Base-by-base conservation (phyloP, 345 rosid species). In the Geranium rotundifolium region DNA sequence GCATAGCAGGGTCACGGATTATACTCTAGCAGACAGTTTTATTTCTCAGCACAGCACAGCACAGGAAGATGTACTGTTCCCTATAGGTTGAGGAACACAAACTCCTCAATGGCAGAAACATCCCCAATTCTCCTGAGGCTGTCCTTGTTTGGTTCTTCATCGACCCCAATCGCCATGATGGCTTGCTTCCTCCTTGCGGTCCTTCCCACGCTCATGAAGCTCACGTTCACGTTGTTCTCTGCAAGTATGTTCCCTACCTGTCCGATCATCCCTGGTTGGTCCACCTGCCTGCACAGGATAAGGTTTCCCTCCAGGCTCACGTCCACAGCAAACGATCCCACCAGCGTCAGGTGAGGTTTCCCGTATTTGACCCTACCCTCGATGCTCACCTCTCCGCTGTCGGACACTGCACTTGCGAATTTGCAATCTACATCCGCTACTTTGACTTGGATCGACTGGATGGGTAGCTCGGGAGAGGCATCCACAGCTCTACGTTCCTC, bases 181-280 rank as follows among this genome's bases (percentile, higher is more conserved):
- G 89, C 96, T 23, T 78, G 80, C 63, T 77, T 85, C 79, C 81
- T 75, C 56, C 71, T 71, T 4, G 63, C 63, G 0, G 80, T 87
- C 66, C 96, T 82, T 49, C 86, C 95, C 20, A 89, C 96, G 57
- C 88, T 89, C 96, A 89, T 89, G 60, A 89, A 89, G 75, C 67
- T 89, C 67, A 89, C 95, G 60, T 89, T 89, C 39, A 83, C 86
- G 34, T 89, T 89, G 18, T 74, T 77, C 72, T 82, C 71, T 0
- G 83, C 96, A 1, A 86, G 88, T 62, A 89, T 89, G 77, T 74
- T 83, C 12, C 96, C 96, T 0, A 89, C 85, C 34, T 68, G 74
- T 3, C 96, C 96, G 30, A 89, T 86, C 96, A 89, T 85, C 46
- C 95, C 95, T 0, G 96, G 95, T 58, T 82, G 96, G 65, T 89